Conservation (phyloP, 2,329 filamentous ascomycete species). For the Aspergillus pseudoterreus region DNA sequence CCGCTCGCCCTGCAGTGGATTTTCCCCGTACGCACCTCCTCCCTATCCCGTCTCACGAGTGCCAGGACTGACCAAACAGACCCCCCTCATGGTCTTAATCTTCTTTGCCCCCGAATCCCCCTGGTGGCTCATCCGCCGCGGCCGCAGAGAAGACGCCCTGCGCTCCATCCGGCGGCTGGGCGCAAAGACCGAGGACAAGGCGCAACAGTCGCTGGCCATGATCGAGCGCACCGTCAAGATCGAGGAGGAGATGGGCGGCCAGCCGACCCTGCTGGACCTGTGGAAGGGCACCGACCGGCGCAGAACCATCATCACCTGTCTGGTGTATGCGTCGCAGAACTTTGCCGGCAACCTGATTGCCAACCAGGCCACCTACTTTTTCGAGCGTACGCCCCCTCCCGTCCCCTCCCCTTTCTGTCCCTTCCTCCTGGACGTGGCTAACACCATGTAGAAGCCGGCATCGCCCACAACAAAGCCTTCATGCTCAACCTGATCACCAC, state of each 20-base stretch:
- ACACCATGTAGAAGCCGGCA: conserved; percentile 25
- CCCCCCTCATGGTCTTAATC: conserved; percentile 23
- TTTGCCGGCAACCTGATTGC: conserved; percentile 62
- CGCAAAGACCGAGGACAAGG: conserved; percentile 9
- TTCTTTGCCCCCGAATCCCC: conserved; percentile 23
- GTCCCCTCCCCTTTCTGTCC: not conserved
- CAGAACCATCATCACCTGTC: conserved; percentile 30
- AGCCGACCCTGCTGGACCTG: conserved; percentile 27
- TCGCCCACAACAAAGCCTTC: conserved; percentile 22
- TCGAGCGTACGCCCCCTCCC: conserved; percentile 32
- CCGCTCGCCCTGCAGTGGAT: conserved; percentile 29
- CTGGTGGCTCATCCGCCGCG: conserved; percentile 15
- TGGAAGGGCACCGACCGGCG: conserved; percentile 30
- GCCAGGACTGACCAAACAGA: conserved; percentile 12
- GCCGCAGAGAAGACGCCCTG: conserved; percentile 21
- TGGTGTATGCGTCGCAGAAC: conserved; percentile 37
- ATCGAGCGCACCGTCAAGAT: conserved; percentile 33
- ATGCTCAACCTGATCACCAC: conserved; percentile 27
- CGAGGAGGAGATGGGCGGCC: conserved; percentile 22
- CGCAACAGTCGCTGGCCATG: conserved; percentile 25
- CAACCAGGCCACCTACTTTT: conserved; percentile 62
- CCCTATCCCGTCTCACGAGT: not conserved
- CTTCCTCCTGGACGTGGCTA: not conserved
- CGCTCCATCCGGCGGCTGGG: conserved; percentile 24
- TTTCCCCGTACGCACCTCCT: conserved; percentile 23